These are phyloP conservation scores for Carpinus viminea DNA, from an alignment of 306 rosid genomes.

Conservation along the genomic window DNA sequence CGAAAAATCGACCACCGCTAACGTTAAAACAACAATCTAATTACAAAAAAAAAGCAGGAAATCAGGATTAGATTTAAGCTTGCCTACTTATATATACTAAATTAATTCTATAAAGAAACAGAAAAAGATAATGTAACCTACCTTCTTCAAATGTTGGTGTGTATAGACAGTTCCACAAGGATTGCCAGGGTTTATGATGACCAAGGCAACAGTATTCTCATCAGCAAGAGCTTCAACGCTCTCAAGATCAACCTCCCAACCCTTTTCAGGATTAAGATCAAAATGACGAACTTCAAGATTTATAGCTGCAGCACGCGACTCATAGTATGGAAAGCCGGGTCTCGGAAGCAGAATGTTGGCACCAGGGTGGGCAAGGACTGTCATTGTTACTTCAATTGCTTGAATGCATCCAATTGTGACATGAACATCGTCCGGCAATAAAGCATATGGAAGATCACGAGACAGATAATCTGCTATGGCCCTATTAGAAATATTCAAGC, in stretches of 20 bases:
- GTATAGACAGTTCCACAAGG: slow-evolving; percentile 40
- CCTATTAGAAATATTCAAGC: slow-evolving; percentile 21
- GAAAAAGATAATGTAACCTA: not conserved
- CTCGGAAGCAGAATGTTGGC: slow-evolving; percentile 38
- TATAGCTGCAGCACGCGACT: slow-evolving; percentile 1
- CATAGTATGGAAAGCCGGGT: slow-evolving; percentile 32
- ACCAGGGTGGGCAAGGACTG: slow-evolving; percentile 27
- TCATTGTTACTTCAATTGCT: slow-evolving; percentile 23
- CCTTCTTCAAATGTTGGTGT: slow-evolving; percentile 32
- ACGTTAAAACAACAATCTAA: not conserved
- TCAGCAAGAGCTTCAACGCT: slow-evolving; percentile 31
- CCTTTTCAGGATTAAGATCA: slow-evolving; percentile 28
- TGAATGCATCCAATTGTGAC: slow-evolving; percentile 36
- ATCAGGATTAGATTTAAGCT: no score
- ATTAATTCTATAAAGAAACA: no score
- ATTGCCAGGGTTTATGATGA: slow-evolving; percentile 42
- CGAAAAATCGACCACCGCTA: not conserved
- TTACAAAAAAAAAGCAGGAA: not conserved
- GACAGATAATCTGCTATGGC: slow-evolving; percentile 43
- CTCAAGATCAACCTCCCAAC: slow-evolving; percentile 39
- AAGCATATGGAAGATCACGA: slow-evolving; percentile 29
- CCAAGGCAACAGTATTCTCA: slow-evolving; percentile 33
- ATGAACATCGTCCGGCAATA: slow-evolving; percentile 27
- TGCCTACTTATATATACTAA: no score
- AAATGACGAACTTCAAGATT: slow-evolving; percentile 31